Evolutionary conservation across 2,329 filamentous ascomycete genomes (phyloP).

Genomic region (Colletotrichum musae): DNA sequence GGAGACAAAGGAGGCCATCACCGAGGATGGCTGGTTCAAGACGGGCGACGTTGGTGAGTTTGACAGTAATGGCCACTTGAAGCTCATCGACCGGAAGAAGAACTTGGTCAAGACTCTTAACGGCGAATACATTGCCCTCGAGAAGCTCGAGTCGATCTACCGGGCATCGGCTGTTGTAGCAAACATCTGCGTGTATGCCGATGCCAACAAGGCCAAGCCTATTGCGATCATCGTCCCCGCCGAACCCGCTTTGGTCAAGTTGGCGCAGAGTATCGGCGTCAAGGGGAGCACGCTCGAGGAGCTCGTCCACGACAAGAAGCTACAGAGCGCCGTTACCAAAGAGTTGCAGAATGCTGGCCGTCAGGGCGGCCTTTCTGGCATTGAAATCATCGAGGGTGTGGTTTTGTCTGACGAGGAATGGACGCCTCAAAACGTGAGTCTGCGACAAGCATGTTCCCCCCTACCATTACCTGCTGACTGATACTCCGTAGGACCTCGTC

Average conservation of each 20-base stretch:
- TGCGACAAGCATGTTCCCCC: not conserved
- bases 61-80: conserved; percentile 78
- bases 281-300: conserved; percentile 73
- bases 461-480: conserved; percentile 42
- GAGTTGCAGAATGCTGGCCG: conserved; percentile 75
- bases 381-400: conserved; percentile 80
- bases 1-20: conserved; percentile 80
- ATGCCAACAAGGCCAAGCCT: conserved; percentile 65
- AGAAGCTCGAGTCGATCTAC: conserved; percentile 75
- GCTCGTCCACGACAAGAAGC: conserved; percentile 77
- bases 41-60: conserved; percentile 89
- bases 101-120: conserved; percentile 88
- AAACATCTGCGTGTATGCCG: conserved; percentile 71
- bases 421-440: conserved; percentile 80
- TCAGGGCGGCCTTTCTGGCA: conserved; percentile 73
- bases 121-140: conserved; percentile 86
- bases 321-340: conserved; percentile 74
- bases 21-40: conserved; percentile 87
- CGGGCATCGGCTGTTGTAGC: conserved; percentile 65
- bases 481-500: conserved; percentile 67
- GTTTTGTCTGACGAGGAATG: conserved; percentile 81
- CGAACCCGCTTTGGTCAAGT: conserved; percentile 68
- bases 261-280: conserved; percentile 60
- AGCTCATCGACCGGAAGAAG: conserved; percentile 89
- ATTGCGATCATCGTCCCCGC: conserved; percentile 71